A percentile compares a stretch with the other conserved stretches of the same genome.
phyloP scores from a whole-genome alignment of 805 yeast genomes.

The Clavispora carvajalis region DNA sequence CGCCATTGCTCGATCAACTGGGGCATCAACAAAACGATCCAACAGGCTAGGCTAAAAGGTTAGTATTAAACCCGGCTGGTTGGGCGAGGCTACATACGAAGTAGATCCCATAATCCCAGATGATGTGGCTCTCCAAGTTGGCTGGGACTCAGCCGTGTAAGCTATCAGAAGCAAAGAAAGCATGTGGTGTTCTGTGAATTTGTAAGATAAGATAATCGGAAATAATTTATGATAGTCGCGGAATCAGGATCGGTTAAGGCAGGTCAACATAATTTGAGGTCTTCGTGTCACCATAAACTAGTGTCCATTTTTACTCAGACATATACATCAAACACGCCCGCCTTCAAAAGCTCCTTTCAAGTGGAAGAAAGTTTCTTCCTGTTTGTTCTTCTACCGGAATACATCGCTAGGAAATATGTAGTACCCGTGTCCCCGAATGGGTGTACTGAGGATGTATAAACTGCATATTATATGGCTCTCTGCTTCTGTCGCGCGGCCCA shows the following conservation, averaged over 20 bases:
- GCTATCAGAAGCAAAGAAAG: constrained; percentile 1
- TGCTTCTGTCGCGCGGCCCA: background rate
- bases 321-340: too few relatives aligned
- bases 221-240: background rate
- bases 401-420: too few relatives aligned
- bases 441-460: background rate
- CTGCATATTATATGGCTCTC: background rate
- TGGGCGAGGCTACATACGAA: constrained; percentile 30
- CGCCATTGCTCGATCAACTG: constrained; percentile 81
- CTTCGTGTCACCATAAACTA: too few relatives aligned
- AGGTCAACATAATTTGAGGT: too few relatives aligned
- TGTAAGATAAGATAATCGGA: background rate
- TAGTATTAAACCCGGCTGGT: constrained; percentile 3
- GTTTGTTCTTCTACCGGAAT: too few relatives aligned
- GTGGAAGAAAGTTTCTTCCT: too few relatives aligned
- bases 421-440: background rate
- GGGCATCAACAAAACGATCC: constrained; percentile 72
- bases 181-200: constrained; percentile 1
- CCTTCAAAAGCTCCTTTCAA: too few relatives aligned
- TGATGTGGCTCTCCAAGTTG: constrained; percentile 33
- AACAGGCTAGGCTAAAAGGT: constrained; percentile 55
- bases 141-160: background rate
- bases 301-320: too few relatives aligned
- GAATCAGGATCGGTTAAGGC: background rate
- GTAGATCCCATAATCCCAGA: constrained; percentile 69